A percentile compares a stretch with the other conserved stretches of the same genome.
Evolutionary conservation across 2,329 filamentous ascomycete genomes (phyloP).

Genomic region (Acrocalymma vagum): DNA sequence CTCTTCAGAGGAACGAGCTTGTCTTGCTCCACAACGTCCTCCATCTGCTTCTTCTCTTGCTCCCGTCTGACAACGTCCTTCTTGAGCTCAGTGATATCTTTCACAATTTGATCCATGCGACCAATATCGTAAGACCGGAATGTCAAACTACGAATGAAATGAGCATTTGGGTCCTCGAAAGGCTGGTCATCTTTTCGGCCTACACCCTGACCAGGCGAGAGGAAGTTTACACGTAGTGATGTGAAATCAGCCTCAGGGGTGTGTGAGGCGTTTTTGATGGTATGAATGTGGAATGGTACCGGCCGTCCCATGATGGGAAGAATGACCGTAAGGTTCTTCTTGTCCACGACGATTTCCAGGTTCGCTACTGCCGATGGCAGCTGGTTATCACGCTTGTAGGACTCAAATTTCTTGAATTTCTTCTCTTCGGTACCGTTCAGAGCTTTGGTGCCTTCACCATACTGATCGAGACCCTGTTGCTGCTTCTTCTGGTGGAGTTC

Average conservation of each 20-base stretch:
- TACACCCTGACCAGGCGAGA: slow-evolving; percentile 96
- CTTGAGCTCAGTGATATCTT: slow-evolving; percentile 95
- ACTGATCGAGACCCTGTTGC: slow-evolving; percentile 83
- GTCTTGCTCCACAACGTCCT: slow-evolving; percentile 98
- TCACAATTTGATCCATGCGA: slow-evolving; percentile 88
- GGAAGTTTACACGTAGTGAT: slow-evolving; percentile 94
- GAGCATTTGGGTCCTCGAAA: slow-evolving; percentile 93
- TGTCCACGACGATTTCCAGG: slow-evolving; percentile 87
- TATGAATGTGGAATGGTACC: slow-evolving; percentile 96
- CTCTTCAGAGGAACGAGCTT: slow-evolving; percentile 95
- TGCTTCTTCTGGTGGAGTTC: slow-evolving; percentile 89
- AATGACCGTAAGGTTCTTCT: slow-evolving; percentile 88
- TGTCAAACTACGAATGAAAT: slow-evolving; percentile 95
- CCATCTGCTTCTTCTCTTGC: slow-evolving; percentile 99
- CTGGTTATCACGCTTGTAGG: slow-evolving; percentile 97
- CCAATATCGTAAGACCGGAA: slow-evolving; percentile 91
- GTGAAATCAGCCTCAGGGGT: slow-evolving; percentile 95
- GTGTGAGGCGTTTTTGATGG: slow-evolving; percentile 99
- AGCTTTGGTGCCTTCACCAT: slow-evolving; percentile 83
- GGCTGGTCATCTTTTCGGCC: slow-evolving; percentile 97
- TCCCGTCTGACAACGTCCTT: slow-evolving; percentile 91
- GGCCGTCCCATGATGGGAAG: slow-evolving; percentile 97
- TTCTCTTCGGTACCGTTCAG: slow-evolving; percentile 93
- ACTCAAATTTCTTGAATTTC: slow-evolving; percentile 99
- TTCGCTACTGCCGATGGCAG: slow-evolving; percentile 84